Evolutionary conservation across 1,139 yeast genomes (phyloP).

Genomic region (Candida sanyaensis): DNA sequence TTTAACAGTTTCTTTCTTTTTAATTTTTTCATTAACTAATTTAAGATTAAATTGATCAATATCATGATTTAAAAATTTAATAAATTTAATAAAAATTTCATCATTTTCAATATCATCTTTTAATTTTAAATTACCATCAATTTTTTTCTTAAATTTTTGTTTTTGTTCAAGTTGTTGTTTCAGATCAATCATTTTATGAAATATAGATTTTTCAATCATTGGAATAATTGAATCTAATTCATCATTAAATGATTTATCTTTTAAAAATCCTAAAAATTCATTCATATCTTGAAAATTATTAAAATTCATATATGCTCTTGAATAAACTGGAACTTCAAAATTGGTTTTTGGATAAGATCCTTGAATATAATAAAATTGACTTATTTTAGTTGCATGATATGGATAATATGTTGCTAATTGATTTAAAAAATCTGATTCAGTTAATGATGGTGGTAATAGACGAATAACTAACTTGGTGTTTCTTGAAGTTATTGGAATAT

Average conservation of each 20-base stretch:
- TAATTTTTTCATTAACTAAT: slow-evolving; percentile 10
- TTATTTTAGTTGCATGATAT: slow-evolving; percentile 15
- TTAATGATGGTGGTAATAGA: slow-evolving; percentile 22
- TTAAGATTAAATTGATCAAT: slow-evolving; percentile 16
- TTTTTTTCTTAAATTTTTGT: slow-evolving; percentile 6
- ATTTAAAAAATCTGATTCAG: slow-evolving; percentile 18
- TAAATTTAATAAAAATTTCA: slow-evolving; percentile 14
- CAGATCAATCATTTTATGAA: slow-evolving; percentile 21
- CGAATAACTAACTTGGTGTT: slow-evolving; percentile 17
- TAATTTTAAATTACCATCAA: slow-evolving; percentile 6
- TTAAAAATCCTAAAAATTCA: slow-evolving; percentile 18
- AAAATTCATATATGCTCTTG: slow-evolving; percentile 31
- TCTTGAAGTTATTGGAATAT: not conserved
- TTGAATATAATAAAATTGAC: slow-evolving; percentile 19
- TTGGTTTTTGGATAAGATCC: slow-evolving; percentile 22
- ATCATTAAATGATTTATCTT: slow-evolving; percentile 25
- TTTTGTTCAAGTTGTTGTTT: not conserved
- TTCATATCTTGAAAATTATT: slow-evolving; percentile 15
- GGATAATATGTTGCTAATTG: slow-evolving; percentile 19
- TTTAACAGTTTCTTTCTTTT: slow-evolving; percentile 5
- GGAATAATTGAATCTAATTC: slow-evolving; percentile 27
- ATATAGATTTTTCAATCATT: slow-evolving; percentile 23
- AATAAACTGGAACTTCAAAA: slow-evolving; percentile 28
- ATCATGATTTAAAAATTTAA: slow-evolving; percentile 12
- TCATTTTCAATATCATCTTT: slow-evolving; percentile 17